Percentiles rank a stretch among this genome's conserved stretches.
Evolutionary conservation across 345 rosid genomes (phyloP).

Genomic region (Citrus mangshanensis): DNA sequence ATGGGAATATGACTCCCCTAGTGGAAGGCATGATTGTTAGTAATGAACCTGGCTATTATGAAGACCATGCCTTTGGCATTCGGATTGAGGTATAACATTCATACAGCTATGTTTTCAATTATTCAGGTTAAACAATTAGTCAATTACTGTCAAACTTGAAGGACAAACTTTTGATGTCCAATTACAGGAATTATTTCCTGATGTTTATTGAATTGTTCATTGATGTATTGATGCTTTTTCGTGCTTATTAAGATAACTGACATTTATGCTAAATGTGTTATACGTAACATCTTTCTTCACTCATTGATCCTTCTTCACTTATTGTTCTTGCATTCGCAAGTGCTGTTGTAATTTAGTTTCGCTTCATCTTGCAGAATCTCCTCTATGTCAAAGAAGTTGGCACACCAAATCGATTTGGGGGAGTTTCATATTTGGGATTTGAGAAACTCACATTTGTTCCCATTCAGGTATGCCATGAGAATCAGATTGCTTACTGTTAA

Average conservation of each 20-base stretch:
- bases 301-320: neutral
- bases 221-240: neutral
- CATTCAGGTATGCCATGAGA: conserved; percentile 59
- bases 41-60: conserved; percentile 97
- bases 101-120: neutral
- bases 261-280: neutral
- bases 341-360: neutral
- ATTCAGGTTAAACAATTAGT: neutral
- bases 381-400: conserved; percentile 61
- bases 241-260: neutral
- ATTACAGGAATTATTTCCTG: neutral
- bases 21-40: conserved; percentile 93
- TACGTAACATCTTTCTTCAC: neutral
- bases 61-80: conserved; percentile 96
- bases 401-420: conserved; percentile 85
- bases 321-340: neutral
- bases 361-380: conserved; percentile 60
- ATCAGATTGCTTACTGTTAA: neutral
- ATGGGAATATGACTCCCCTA: conserved; percentile 76
- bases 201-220: neutral
- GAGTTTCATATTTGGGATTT: conserved; percentile 71
- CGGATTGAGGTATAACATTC: conserved; percentile 70
- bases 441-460: conserved; percentile 87
- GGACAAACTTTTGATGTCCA: neutral
- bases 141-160: neutral